Conservation (phyloP, 1,284 basidiomycete genomes). For the Dichomitus squalens region DNA sequence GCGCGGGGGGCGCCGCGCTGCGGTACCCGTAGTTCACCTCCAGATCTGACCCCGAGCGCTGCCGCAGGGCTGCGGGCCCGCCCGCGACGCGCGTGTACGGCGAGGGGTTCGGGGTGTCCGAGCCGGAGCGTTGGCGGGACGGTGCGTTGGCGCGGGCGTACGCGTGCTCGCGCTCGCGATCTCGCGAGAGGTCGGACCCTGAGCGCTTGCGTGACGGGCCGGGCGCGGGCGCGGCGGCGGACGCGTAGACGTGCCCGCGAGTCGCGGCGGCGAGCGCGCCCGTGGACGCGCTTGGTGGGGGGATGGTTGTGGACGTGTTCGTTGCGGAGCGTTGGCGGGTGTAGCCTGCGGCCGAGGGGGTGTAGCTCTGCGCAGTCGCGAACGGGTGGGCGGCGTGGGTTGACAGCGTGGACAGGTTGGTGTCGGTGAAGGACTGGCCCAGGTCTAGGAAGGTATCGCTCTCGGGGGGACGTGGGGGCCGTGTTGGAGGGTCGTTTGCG, state of each 20-base stretch:
- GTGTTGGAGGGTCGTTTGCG: not conserved
- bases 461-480: not conserved
- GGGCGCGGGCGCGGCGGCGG: not conserved
- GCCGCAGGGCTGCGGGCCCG: not conserved
- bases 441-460: constrained; percentile 16
- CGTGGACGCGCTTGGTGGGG: constrained; percentile 4
- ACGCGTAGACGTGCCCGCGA: not conserved
- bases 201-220: constrained; percentile 8
- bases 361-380: constrained; percentile 15
- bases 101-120: not conserved
- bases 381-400: constrained; percentile 19
- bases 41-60: constrained; percentile 7
- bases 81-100: not conserved
- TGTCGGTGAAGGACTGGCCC: constrained; percentile 4
- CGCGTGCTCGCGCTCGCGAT: not conserved
- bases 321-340: constrained; percentile 14
- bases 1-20: not conserved
- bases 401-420: constrained; percentile 4
- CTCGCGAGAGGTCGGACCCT: constrained; percentile 2
- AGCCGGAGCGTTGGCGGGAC: not conserved
- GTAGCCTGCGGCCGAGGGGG: not conserved
- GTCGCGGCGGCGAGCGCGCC: constrained; percentile 7
- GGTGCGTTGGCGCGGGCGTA: not conserved
- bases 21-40: not conserved
- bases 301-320: constrained; percentile 1